Conservation (phyloP, 2,329 filamentous ascomycete species). For the Talaromyces sp. region DNA sequence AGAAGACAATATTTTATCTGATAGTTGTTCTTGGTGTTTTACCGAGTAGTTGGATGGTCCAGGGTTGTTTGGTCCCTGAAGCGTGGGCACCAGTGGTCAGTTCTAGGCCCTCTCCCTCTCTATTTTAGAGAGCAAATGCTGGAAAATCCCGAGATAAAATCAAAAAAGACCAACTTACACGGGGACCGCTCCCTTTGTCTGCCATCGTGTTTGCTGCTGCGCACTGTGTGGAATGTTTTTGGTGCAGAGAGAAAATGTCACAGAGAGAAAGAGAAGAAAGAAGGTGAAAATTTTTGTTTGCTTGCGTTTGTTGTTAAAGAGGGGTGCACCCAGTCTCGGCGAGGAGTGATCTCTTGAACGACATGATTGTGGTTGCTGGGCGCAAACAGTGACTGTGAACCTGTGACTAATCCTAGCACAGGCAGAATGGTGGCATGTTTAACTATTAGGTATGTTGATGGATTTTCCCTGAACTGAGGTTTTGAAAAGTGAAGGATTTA, state of each 20-base stretch:
- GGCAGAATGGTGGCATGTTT: not conserved
- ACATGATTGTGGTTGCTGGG: not conserved
- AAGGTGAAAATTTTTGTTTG: not conserved
- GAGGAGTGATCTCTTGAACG: not conserved
- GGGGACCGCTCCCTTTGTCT: not conserved
- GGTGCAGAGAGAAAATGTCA: not conserved
- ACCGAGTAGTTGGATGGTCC: not conserved
- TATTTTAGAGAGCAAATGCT: not conserved
- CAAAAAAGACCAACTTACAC: not conserved
- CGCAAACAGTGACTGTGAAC: not conserved
- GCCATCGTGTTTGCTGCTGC: not conserved
- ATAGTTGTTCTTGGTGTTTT: not conserved
- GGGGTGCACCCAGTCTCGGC: not conserved
- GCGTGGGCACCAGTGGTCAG: not conserved
- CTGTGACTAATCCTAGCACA: not conserved
- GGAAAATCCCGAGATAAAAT: not conserved
- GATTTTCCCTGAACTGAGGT: not conserved
- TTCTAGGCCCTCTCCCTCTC: not conserved
- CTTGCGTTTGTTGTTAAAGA: not conserved
- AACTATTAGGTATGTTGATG: not conserved
- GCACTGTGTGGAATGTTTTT: not conserved
- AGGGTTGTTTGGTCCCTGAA: not conserved
- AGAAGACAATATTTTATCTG: not conserved
- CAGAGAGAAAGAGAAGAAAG: not conserved
- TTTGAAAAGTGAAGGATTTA: not conserved